These are phyloP conservation scores for Mycena haematopus DNA, from an alignment of 768 basidiomycete species.

Conservation along the genomic window DNA sequence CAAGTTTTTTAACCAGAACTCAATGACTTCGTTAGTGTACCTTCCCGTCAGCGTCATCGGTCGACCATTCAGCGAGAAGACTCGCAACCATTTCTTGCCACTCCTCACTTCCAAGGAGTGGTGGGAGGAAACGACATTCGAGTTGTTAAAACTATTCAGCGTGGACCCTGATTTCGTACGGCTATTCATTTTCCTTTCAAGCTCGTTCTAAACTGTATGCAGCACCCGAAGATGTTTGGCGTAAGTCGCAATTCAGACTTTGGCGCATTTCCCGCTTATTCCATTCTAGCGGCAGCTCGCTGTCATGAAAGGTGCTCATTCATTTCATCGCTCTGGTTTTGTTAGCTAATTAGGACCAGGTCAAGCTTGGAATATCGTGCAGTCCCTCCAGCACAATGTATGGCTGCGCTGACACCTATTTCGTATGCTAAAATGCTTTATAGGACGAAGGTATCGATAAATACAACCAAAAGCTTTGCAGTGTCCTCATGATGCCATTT, in stretches of 20 bases:
- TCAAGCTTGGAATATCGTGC: slow-evolving; percentile 90
- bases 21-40: slow-evolving; percentile 48
- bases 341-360: slow-evolving; percentile 40
- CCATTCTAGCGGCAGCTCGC: slow-evolving; percentile 76
- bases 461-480: neutral
- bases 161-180: slow-evolving; percentile 76
- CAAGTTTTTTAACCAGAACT: neutral
- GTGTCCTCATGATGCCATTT: slow-evolving; percentile 15
- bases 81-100: slow-evolving; percentile 82
- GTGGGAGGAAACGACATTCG: slow-evolving; percentile 89
- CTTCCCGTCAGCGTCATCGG: slow-evolving; percentile 87
- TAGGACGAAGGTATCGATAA: slow-evolving; percentile 72
- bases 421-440: slow-evolving; percentile 9
- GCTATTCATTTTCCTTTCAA: neutral
- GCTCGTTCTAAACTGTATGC: neutral
- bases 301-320: slow-evolving; percentile 75
- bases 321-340: slow-evolving; percentile 1
- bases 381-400: slow-evolving; percentile 80
- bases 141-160: slow-evolving; percentile 77
- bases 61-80: slow-evolving; percentile 83
- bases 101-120: slow-evolving; percentile 82
- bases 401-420: slow-evolving; percentile 35
- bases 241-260: slow-evolving; percentile 46
- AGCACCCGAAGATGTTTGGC: slow-evolving; percentile 86
- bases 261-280: slow-evolving; percentile 2